Percentiles rank a stretch among this genome's conserved stretches.
Conservation (phyloP, 768 basidiomycete species). For the Pilatotrama ljubarskyi region DNA sequence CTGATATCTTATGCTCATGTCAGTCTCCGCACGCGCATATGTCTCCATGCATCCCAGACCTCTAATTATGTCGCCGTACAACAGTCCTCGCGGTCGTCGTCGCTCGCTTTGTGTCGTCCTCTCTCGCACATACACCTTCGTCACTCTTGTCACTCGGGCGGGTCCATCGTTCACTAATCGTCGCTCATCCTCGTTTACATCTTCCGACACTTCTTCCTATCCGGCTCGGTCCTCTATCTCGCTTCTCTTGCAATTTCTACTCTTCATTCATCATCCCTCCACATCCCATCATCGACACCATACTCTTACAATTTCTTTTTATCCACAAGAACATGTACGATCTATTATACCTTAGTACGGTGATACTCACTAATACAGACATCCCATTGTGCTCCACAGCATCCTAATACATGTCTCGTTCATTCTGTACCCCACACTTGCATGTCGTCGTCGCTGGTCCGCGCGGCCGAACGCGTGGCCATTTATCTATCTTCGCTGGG, state of each 20-base stretch:
- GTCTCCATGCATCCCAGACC: constrained; percentile 18
- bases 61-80: constrained; percentile 17
- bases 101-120: constrained; percentile 20
- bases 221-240: constrained; percentile 13
- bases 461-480: not conserved
- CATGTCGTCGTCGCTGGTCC: not conserved
- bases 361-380: constrained; percentile 23
- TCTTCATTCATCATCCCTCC: constrained; percentile 3
- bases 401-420: constrained; percentile 22
- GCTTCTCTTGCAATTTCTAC: constrained; percentile 16
- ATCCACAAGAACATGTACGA: constrained; percentile 26
- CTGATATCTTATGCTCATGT: constrained; percentile 27
- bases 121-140: constrained; percentile 17
- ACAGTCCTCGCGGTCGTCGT: constrained; percentile 21
- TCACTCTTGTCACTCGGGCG: constrained; percentile 16
- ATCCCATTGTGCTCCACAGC: constrained; percentile 20
- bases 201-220: constrained; percentile 11
- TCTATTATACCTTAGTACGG: constrained; percentile 28
- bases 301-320: constrained; percentile 15
- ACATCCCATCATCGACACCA: constrained; percentile 12
- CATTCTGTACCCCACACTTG: constrained; percentile 3
- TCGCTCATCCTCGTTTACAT: constrained; percentile 17
- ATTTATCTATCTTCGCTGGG: constrained; percentile 14
- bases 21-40: constrained; percentile 19
- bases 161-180: constrained; percentile 23